Percentiles rank a stretch among this genome's conserved stretches.
Evolutionary conservation across 257 asterid species (phyloP).

Genomic region (Solanum paucissectum): DNA sequence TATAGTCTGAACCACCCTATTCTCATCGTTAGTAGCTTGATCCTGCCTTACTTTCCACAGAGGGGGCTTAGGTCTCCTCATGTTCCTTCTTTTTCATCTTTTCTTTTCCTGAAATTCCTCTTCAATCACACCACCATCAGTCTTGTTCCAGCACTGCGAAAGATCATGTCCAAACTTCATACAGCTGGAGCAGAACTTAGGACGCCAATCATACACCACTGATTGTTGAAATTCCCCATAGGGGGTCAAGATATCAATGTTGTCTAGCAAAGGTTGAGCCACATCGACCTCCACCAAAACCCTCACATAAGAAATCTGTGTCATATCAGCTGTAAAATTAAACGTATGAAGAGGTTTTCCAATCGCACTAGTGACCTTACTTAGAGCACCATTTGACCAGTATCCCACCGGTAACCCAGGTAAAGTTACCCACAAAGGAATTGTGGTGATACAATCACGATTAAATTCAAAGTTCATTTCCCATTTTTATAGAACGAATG

Average conservation of each 20-base stretch:
- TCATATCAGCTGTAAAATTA: too few relatives aligned
- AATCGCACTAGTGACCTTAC: too few relatives aligned
- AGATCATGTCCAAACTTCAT: background rate
- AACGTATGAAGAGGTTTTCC: too few relatives aligned
- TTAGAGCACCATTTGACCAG: background rate
- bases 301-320: background rate
- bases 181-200: too few relatives aligned
- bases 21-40: background rate
- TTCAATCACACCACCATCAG: background rate
- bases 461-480: background rate
- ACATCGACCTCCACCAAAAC: background rate
- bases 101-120: too few relatives aligned
- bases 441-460: too few relatives aligned
- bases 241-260: background rate
- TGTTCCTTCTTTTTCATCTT: too few relatives aligned
- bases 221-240: too few relatives aligned
- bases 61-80: accelerated
- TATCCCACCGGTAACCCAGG: too few relatives aligned
- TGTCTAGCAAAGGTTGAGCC: background rate
- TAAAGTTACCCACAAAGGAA: background rate
- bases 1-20: background rate
- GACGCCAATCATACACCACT: background rate
- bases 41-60: background rate
- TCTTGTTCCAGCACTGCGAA: too few relatives aligned
- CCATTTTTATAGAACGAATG: too few relatives aligned